These are phyloP conservation scores for Kurtzmaniella quercitrusa DNA, from an alignment of 1,139 yeast species.

Conservation along the genomic window DNA sequence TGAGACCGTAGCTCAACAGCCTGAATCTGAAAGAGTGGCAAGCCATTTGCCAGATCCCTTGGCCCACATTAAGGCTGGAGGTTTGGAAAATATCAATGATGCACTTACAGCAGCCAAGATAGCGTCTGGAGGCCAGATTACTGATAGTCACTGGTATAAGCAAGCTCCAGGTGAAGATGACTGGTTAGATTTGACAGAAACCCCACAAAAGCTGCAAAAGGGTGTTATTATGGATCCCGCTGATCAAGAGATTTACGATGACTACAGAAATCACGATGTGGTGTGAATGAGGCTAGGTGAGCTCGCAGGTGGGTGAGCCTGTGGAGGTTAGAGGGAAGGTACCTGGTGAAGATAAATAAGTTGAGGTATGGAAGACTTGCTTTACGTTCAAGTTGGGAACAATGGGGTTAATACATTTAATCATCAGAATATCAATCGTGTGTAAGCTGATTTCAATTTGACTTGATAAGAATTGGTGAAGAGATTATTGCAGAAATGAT, in stretches of 20 bases:
- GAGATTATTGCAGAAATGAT: not conserved
- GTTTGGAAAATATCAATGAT: conserved; percentile 21
- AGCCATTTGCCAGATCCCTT: conserved; percentile 42
- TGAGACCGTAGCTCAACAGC: not conserved
- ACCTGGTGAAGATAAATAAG: no score
- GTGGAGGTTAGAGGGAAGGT: no score
- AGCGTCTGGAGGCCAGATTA: conserved; percentile 41
- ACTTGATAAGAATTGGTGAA: not conserved
- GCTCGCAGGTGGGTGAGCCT: no score
- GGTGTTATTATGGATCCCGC: conserved; percentile 22
- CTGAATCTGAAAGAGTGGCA: conserved; percentile 12
- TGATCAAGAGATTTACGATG: conserved; percentile 39
- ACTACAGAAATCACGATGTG: conserved; percentile 40
- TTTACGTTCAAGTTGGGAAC: no score
- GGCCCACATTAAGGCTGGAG: conserved; percentile 42
- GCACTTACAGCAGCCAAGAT: conserved; percentile 41
- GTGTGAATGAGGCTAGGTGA: not conserved
- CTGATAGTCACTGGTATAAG: conserved; percentile 28
- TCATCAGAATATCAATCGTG: no score
- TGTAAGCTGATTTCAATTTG: no score
- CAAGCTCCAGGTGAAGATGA: conserved; percentile 22
- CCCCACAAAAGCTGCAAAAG: conserved; percentile 8
- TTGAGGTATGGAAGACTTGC: no score
- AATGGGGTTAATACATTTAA: no score
- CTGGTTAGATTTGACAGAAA: conserved; percentile 12